These are phyloP conservation scores for Kluyveromyces marxianus DNA, from an alignment of 1,139 yeast genomes.

Conservation along the genomic window DNA sequence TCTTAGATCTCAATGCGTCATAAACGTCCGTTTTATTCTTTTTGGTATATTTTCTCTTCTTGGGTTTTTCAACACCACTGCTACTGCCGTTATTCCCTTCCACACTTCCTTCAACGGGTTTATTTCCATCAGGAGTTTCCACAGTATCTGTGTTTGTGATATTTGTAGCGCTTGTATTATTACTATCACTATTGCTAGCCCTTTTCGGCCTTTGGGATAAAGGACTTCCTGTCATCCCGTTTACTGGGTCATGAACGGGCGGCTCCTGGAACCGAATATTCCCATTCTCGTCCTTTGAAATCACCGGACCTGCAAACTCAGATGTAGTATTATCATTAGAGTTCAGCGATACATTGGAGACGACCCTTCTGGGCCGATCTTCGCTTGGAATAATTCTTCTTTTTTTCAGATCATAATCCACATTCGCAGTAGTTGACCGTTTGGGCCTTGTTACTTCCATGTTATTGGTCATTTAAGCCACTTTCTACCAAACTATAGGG, in stretches of 20 bases:
- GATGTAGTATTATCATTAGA: background rate
- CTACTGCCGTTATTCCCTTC: background rate
- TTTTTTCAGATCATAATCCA: constrained; percentile 27
- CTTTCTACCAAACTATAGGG: background rate
- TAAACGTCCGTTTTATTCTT: background rate
- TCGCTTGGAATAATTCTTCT: constrained; percentile 25
- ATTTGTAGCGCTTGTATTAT: background rate
- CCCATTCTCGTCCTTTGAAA: constrained; percentile 19
- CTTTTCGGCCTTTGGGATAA: constrained; percentile 9
- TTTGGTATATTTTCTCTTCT: background rate
- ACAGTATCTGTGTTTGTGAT: background rate
- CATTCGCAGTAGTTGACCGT: constrained; percentile 25
- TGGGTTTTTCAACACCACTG: background rate
- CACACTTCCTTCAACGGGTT: too few relatives aligned
- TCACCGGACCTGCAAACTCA: constrained; percentile 9
- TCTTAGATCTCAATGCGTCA: background rate
- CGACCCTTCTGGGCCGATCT: constrained; percentile 7
- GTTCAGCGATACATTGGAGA: background rate
- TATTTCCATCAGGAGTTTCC: too few relatives aligned
- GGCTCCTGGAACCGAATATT: constrained; percentile 22
- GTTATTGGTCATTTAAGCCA: constrained; percentile 1
- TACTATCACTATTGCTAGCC: background rate
- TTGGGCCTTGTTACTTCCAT: constrained; percentile 17
- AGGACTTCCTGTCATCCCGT: constrained; percentile 28
- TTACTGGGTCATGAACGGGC: constrained; percentile 16